Evolutionary conservation across 1,284 basidiomycete genomes (phyloP).

Genomic region (Apiotrichum siamense): DNA sequence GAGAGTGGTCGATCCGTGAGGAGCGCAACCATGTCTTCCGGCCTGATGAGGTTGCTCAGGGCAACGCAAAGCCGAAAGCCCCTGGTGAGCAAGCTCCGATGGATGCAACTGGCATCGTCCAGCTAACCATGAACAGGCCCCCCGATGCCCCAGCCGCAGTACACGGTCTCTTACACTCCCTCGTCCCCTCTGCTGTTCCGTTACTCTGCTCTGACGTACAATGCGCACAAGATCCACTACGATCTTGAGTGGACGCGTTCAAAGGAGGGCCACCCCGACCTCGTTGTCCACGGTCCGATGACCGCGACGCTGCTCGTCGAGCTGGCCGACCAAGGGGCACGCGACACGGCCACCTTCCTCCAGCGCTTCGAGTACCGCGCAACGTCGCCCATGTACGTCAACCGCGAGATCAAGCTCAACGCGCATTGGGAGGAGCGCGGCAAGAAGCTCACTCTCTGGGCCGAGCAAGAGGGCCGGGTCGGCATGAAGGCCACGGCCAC

Average conservation of each 20-base stretch:
- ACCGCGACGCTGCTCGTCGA: slow-evolving; percentile 72
- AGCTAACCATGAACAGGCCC: slow-evolving; percentile 1
- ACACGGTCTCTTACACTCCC: slow-evolving; percentile 59
- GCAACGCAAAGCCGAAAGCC: slow-evolving; percentile 7
- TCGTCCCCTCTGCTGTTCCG: slow-evolving; percentile 68
- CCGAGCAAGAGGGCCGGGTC: slow-evolving; percentile 57
- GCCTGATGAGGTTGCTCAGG: slow-evolving; percentile 17
- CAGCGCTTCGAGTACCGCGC: slow-evolving; percentile 65
- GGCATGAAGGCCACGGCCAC: slow-evolving; percentile 59
- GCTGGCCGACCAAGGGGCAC: slow-evolving; percentile 43
- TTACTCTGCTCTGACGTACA: slow-evolving; percentile 70
- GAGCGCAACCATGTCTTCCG: slow-evolving; percentile 71
- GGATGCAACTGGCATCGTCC: too few species aligned
- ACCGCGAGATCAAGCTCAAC: slow-evolving; percentile 55
- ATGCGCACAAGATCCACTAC: slow-evolving; percentile 46
- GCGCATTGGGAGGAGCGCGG: slow-evolving; percentile 50
- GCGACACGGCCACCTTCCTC: slow-evolving; percentile 36
- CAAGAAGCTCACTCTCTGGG: slow-evolving; percentile 51
- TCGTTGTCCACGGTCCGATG: slow-evolving; percentile 73
- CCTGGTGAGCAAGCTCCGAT: background rate
- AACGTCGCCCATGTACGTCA: slow-evolving; percentile 64
- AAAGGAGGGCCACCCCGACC: slow-evolving; percentile 69
- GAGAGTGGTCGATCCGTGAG: slow-evolving; percentile 55
- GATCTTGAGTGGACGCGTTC: slow-evolving; percentile 55
- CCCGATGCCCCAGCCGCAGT: slow-evolving; percentile 47